Percentiles rank a stretch among this genome's conserved stretches.
Evolutionary conservation across 2,329 filamentous ascomycete genomes (phyloP).

Genomic region (Cladosporium sp.): DNA sequence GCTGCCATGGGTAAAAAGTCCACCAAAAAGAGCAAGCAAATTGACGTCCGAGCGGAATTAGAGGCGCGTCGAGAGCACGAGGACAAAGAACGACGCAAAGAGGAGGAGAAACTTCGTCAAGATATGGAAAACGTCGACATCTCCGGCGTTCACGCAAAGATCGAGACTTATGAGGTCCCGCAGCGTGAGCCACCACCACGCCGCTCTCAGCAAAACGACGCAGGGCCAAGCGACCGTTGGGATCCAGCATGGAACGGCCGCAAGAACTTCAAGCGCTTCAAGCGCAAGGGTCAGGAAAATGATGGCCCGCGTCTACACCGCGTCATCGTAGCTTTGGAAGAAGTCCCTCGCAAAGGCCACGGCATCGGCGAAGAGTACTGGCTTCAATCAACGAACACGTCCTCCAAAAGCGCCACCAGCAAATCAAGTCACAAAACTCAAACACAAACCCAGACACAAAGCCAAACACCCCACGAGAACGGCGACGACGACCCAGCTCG

Average conservation of each 20-base stretch:
- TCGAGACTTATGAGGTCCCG: conserved; percentile 70
- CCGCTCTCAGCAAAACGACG: conserved; percentile 30
- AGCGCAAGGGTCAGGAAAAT: conserved; percentile 46
- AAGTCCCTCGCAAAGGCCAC: conserved; percentile 65
- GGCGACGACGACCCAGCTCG: conserved; percentile 21
- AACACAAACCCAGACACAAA: conserved; percentile 12
- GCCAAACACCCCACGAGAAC: conserved; percentile 13
- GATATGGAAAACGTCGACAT: conserved; percentile 63
- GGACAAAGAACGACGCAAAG: conserved; percentile 53
- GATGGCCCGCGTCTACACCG: conserved; percentile 46
- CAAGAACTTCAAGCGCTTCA: conserved; percentile 93
- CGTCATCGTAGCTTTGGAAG: conserved; percentile 66
- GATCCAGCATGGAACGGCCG: conserved; percentile 87
- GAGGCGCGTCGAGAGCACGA: conserved; percentile 45
- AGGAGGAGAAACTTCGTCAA: conserved; percentile 59
- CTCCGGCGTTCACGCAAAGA: conserved; percentile 66
- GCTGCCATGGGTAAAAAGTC: not conserved
- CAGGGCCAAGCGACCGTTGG: conserved; percentile 61
- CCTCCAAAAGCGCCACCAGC: conserved; percentile 21
- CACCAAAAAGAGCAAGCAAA: conserved; percentile 35
- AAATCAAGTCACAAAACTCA: conserved; percentile 19
- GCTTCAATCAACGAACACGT: conserved; percentile 37
- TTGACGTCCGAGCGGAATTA: conserved; percentile 65
- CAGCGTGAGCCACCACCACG: conserved; percentile 24
- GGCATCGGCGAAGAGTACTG: conserved; percentile 75